Conservation (phyloP, 805 yeast species). For the Pichia pseudocactophila region DNA sequence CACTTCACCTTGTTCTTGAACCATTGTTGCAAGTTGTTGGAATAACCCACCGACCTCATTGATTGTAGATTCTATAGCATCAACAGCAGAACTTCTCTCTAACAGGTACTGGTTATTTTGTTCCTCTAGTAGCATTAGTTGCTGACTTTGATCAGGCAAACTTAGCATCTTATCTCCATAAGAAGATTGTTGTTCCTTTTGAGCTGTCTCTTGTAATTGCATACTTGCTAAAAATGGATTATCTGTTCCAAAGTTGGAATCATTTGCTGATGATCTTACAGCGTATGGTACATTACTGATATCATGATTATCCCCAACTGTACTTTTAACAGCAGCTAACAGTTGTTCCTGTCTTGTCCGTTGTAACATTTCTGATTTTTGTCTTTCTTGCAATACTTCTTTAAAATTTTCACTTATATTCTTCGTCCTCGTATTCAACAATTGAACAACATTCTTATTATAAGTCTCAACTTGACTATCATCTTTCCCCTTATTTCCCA, state of each 20-base stretch:
- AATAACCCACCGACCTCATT: slow-evolving; percentile 93
- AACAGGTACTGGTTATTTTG: slow-evolving; percentile 69
- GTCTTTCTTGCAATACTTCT: slow-evolving; percentile 80
- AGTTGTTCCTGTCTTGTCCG: slow-evolving; percentile 80
- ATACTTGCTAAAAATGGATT: slow-evolving; percentile 30
- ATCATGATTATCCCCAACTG: slow-evolving; percentile 9
- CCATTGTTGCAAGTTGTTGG: slow-evolving; percentile 95
- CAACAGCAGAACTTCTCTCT: slow-evolving; percentile 84
- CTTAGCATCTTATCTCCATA: slow-evolving; percentile 48
- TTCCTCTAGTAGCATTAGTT: slow-evolving; percentile 74
- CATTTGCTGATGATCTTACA: slow-evolving; percentile 14
- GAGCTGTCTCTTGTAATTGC: not conserved
- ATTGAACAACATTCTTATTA: slow-evolving; percentile 76
- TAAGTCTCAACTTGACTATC: slow-evolving; percentile 57
- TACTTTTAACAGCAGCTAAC: slow-evolving; percentile 40
- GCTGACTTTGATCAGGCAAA: slow-evolving; percentile 81
- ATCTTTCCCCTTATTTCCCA: slow-evolving; percentile 23
- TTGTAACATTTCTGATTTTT: slow-evolving; percentile 70
- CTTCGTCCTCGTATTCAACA: slow-evolving; percentile 82
- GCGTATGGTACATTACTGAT: slow-evolving; percentile 21
- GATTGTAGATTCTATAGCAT: slow-evolving; percentile 92
- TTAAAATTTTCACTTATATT: slow-evolving; percentile 90
- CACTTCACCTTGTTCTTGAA: slow-evolving; percentile 92
- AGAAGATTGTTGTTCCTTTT: slow-evolving; percentile 11
- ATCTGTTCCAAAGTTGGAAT: slow-evolving; percentile 18